phyloP scores from a whole-genome alignment of 108 stramenopile species.

The Chaetoceros tenuissimus region DNA sequence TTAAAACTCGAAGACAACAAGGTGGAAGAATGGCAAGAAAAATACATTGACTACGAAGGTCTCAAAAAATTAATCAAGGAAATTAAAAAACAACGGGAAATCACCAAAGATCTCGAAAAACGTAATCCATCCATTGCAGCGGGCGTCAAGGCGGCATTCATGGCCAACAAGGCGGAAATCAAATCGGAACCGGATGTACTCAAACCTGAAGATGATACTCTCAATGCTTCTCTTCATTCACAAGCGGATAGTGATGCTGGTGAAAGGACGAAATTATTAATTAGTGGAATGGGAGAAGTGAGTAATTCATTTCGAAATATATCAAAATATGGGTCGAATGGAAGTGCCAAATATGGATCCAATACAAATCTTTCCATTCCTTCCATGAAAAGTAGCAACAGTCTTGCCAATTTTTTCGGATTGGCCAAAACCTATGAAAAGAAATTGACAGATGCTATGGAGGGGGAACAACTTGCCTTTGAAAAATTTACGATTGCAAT shows the following conservation, averaged over 20 bases:
- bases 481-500: neutral
- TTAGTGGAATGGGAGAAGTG: neutral
- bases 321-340: neutral
- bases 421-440: neutral
- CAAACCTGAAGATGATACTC: neutral
- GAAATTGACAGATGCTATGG: neutral
- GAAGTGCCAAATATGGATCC: too few relatives aligned
- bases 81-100: slow-evolving; percentile 31
- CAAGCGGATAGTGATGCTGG: neutral
- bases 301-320: neutral
- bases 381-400: neutral
- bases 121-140: slow-evolving; percentile 32
- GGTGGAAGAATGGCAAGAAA: slow-evolving; percentile 63
- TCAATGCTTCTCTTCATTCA: slow-evolving; percentile 1
- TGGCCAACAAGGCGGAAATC: neutral
- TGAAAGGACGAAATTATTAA: neutral
- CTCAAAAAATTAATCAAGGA: slow-evolving; percentile 48
- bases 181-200: neutral
- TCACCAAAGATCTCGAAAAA: slow-evolving; percentile 37
- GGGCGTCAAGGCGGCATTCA: slow-evolving; percentile 13
- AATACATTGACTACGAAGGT: slow-evolving; percentile 72
- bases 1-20: slow-evolving; percentile 86
- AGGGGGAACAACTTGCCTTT: neutral
- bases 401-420: neutral
- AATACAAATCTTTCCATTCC: too few relatives aligned